Evolutionary conservation across 2,329 filamentous ascomycete genomes (phyloP).

Genomic region (Ophiostoma ips): DNA sequence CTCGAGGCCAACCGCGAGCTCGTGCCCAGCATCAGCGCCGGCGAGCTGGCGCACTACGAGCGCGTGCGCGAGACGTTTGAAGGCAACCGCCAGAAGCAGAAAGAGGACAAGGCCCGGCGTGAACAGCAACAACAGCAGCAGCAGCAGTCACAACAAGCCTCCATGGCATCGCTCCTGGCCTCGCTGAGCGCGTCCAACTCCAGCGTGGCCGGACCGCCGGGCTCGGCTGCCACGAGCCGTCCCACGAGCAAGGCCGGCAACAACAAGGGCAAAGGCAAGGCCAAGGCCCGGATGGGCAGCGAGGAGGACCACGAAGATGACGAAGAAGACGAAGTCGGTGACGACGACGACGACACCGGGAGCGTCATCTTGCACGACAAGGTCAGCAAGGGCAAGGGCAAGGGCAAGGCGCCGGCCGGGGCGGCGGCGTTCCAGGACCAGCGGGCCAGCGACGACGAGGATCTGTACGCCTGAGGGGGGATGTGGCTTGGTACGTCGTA

Average conservation of each 20-base stretch:
- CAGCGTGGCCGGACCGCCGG: conserved; percentile 1
- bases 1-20: conserved; percentile 67
- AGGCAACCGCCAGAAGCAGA: conserved; percentile 35
- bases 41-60: conserved; percentile 86
- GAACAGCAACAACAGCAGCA: conserved; percentile 17
- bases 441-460: conserved; percentile 43
- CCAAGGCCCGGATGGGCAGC: conserved; percentile 7
- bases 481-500: too few relatives aligned
- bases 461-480: conserved; percentile 30
- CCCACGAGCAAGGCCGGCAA: not conserved
- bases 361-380: conserved; percentile 21
- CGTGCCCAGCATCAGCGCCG: conserved; percentile 83
- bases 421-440: conserved; percentile 32
- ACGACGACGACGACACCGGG: conserved; percentile 18
- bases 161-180: not conserved
- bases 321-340: conserved; percentile 5
- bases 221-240: not conserved
- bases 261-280: conserved; percentile 23
- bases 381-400: conserved; percentile 30
- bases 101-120: conserved; percentile 18
- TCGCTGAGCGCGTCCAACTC: too few relatives aligned
- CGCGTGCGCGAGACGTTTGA: conserved; percentile 74
- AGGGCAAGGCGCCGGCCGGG: conserved; percentile 29
- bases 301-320: conserved; percentile 20
- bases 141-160: conserved; percentile 7